Evolutionary conservation across 768 basidiomycete species (phyloP).

Genomic region (Cystobasidium ongulense): DNA sequence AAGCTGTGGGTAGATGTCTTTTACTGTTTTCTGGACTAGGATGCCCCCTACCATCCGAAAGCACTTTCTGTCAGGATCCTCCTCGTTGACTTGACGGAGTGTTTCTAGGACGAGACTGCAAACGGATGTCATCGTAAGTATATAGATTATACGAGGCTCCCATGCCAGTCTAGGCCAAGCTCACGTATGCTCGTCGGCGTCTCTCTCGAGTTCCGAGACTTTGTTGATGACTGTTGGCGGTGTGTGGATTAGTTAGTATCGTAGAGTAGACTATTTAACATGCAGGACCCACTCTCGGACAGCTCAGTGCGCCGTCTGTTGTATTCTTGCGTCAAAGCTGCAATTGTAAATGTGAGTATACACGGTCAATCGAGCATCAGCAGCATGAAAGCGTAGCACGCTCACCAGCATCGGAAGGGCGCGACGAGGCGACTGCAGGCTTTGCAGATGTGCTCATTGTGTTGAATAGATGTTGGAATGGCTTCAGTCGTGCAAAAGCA

Average conservation of each 20-base stretch:
- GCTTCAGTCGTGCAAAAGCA: background rate
- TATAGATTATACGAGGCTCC: background rate
- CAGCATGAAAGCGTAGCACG: background rate
- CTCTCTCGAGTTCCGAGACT: constrained; percentile 90
- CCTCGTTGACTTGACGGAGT: constrained; percentile 67
- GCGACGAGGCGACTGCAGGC: background rate
- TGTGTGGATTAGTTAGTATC: background rate
- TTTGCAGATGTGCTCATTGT: background rate
- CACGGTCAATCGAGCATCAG: background rate
- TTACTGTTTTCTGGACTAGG: constrained; percentile 88
- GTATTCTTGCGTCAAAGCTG: constrained; percentile 21
- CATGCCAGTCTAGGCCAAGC: constrained; percentile 38
- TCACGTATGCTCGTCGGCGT: constrained; percentile 89
- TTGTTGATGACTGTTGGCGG: constrained; percentile 51
- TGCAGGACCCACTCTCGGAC: constrained; percentile 15
- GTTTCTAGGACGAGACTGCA: constrained; percentile 77
- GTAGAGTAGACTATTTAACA: background rate
- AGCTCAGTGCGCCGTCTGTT: constrained; percentile 20
- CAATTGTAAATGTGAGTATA: background rate
- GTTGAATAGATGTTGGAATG: background rate
- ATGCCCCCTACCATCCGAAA: constrained; percentile 94
- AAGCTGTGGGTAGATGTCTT: constrained; percentile 82
- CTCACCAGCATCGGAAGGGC: constrained; percentile 27
- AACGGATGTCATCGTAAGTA: background rate
- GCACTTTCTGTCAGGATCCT: constrained; percentile 84